These are phyloP conservation scores for Amphicarpaea edgeworthii DNA, from an alignment of 306 rosid species.

Conservation along the genomic window DNA sequence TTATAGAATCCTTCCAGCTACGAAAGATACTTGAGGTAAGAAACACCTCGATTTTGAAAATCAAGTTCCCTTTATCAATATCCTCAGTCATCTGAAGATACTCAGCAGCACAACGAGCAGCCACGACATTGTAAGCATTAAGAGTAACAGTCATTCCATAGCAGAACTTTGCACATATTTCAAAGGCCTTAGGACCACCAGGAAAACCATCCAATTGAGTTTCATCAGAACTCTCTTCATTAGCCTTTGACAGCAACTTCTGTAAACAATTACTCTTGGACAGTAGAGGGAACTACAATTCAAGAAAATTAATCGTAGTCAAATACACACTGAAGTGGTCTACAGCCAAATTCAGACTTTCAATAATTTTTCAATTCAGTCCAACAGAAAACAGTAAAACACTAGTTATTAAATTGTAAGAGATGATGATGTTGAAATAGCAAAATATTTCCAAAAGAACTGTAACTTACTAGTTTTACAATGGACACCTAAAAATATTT, in stretches of 20 bases:
- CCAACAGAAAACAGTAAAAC: constrained; percentile 19
- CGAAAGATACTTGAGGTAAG: constrained; percentile 91
- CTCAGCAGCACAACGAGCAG: constrained; percentile 95
- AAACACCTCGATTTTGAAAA: constrained; percentile 93
- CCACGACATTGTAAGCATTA: constrained; percentile 95
- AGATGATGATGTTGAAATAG: not conserved
- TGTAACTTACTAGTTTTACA: not conserved
- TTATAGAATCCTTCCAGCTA: constrained; percentile 97
- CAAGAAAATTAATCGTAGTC: constrained; percentile 40
- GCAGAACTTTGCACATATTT: constrained; percentile 94
- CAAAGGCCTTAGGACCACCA: constrained; percentile 93
- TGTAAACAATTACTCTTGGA: constrained; percentile 87
- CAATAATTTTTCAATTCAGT: not conserved
- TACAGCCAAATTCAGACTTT: constrained; percentile 1
- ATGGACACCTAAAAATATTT: not conserved
- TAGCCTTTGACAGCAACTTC: constrained; percentile 64
- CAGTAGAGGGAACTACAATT: constrained; percentile 83
- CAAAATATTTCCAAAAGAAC: constrained; percentile 16
- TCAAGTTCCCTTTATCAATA: constrained; percentile 81
- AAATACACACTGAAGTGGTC: not conserved
- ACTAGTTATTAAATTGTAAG: not conserved
- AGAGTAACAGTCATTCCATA: constrained; percentile 97
- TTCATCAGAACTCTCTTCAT: constrained; percentile 75
- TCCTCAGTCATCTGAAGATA: constrained; percentile 93
- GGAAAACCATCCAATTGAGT: constrained; percentile 77